These are phyloP conservation scores for Murraya koenigii DNA, from an alignment of 345 rosid species.

Conservation along the genomic window DNA sequence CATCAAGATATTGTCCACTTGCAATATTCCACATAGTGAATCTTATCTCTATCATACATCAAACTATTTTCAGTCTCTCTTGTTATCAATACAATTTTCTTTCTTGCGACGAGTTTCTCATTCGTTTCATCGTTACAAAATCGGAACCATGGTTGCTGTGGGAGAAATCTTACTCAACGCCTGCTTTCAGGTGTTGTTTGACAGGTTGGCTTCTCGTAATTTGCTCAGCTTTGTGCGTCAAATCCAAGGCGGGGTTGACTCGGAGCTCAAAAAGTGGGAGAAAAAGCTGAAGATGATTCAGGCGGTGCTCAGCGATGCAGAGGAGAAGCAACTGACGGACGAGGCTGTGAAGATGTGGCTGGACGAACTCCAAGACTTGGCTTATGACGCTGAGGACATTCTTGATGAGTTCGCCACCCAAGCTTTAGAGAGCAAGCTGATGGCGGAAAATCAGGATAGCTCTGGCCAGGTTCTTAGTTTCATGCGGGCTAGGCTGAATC, in stretches of 20 bases:
- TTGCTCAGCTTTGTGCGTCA: background rate
- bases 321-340: background rate
- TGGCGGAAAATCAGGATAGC: background rate
- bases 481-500: background rate
- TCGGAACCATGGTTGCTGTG: background rate
- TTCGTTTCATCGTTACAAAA: no score
- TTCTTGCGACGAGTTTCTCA: no score
- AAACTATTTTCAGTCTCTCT: no score
- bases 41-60: no score
- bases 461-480: background rate
- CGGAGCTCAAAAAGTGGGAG: background rate
- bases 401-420: slow-evolving; percentile 4
- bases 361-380: background rate
- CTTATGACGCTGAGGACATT: slow-evolving; percentile 10
- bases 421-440: background rate
- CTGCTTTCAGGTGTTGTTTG: background rate
- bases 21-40: no score
- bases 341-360: slow-evolving; percentile 1
- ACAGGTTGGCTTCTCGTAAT: background rate
- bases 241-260: background rate
- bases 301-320: background rate
- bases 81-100: no score
- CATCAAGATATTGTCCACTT: no score
- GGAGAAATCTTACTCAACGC: background rate
- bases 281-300: background rate